A percentile compares a stretch with the other conserved stretches of the same genome.
Evolutionary conservation across 768 basidiomycete species (phyloP).

Genomic region (Lyophyllum atratum): DNA sequence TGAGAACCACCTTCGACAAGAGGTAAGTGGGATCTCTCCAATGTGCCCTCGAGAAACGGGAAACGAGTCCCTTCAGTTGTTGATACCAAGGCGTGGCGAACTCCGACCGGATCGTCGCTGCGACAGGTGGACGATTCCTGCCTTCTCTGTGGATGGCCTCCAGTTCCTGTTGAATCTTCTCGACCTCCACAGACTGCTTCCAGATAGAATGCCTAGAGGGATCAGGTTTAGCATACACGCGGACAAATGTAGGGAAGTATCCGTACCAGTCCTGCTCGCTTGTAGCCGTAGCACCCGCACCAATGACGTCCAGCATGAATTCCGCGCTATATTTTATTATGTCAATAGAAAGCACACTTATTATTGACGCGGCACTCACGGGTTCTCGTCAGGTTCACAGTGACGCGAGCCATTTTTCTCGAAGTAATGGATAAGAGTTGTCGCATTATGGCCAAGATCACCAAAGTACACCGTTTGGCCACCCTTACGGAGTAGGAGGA

Average conservation of each 20-base stretch:
- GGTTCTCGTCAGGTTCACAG: constrained; percentile 71
- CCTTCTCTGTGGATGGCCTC: constrained; percentile 54
- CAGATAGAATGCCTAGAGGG: constrained; percentile 36
- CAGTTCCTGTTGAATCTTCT: constrained; percentile 33
- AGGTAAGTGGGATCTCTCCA: constrained; percentile 66
- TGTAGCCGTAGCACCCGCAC: constrained; percentile 66
- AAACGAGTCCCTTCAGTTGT: constrained; percentile 44
- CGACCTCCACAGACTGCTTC: constrained; percentile 44
- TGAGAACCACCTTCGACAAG: constrained; percentile 57
- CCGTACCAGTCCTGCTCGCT: constrained; percentile 58
- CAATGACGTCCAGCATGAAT: constrained; percentile 70
- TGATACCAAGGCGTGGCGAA: constrained; percentile 58
- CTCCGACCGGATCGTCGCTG: constrained; percentile 36
- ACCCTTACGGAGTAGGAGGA: constrained; percentile 76
- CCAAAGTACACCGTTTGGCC: constrained; percentile 79
- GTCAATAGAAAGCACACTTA: constrained; percentile 4
- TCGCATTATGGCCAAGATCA: constrained; percentile 65
- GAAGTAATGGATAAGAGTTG: constrained; percentile 75
- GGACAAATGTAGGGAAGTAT: constrained; percentile 29
- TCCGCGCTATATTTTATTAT: constrained; percentile 50
- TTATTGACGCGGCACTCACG: constrained; percentile 41
- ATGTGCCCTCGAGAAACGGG: constrained; percentile 44
- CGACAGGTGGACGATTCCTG: constrained; percentile 38
- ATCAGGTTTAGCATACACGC: constrained; percentile 23
- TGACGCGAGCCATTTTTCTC: constrained; percentile 62